Evolutionary conservation across 2,329 filamentous ascomycete species (phyloP).

Genomic region (Dactylellina drechsleri): DNA sequence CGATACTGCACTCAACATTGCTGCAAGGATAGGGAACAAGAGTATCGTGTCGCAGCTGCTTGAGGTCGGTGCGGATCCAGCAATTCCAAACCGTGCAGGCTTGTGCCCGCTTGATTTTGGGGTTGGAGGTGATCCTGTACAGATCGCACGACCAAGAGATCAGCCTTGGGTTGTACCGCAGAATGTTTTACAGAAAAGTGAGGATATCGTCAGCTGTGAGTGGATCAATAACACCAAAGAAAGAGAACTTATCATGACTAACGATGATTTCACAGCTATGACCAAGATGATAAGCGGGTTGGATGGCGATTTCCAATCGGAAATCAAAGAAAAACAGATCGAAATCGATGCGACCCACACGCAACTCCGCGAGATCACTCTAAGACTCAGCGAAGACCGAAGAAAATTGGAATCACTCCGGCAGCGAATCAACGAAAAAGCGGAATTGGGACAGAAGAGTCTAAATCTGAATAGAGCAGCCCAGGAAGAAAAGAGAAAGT

Average conservation of each 20-base stretch:
- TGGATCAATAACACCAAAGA: slow-evolving; percentile 55
- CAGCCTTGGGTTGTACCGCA: slow-evolving; percentile 64
- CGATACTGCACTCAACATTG: slow-evolving; percentile 93
- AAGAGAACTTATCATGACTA: slow-evolving; percentile 55
- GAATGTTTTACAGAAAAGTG: slow-evolving; percentile 77
- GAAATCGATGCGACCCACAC: slow-evolving; percentile 83
- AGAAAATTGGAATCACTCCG: slow-evolving; percentile 76
- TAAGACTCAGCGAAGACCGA: slow-evolving; percentile 79
- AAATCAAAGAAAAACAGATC: slow-evolving; percentile 84
- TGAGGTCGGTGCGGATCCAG: slow-evolving; percentile 93
- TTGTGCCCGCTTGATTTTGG: slow-evolving; percentile 93
- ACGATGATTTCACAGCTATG: slow-evolving; percentile 70
- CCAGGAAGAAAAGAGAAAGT: slow-evolving; percentile 72
- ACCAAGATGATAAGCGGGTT: slow-evolving; percentile 83
- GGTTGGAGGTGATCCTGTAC: slow-evolving; percentile 75
- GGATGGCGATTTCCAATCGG: slow-evolving; percentile 79
- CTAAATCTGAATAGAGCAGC: slow-evolving; percentile 78
- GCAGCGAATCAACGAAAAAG: slow-evolving; percentile 73
- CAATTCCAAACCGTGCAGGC: slow-evolving; percentile 88
- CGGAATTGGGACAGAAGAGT: slow-evolving; percentile 73
- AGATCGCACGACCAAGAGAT: slow-evolving; percentile 60
- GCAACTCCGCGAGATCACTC: slow-evolving; percentile 81
- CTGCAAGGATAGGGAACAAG: slow-evolving; percentile 88
- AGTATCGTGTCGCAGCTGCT: slow-evolving; percentile 97
- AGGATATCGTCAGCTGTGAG: slow-evolving; percentile 82